A percentile compares a stretch with the other conserved stretches of the same genome.
Conservation (phyloP, 2,329 filamentous ascomycete genomes). For the Neurospora crassa region DNA sequence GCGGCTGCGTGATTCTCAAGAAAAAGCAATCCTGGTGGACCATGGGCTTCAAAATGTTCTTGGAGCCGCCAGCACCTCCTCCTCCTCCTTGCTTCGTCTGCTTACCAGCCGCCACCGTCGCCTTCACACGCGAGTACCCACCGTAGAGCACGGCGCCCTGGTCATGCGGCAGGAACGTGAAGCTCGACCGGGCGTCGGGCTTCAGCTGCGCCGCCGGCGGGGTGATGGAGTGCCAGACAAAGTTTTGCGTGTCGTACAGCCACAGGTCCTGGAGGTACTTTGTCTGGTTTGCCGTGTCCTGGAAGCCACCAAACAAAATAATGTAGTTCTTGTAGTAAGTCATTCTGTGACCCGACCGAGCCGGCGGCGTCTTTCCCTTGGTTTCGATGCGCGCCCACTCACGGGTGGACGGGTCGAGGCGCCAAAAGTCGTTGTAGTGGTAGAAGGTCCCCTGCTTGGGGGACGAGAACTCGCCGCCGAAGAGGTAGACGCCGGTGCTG, state of each 20-base stretch:
- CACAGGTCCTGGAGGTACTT: constrained; percentile 91
- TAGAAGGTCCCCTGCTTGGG: constrained; percentile 98
- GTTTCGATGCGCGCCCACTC: constrained; percentile 89
- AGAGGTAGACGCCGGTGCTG: constrained; percentile 75
- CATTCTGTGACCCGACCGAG: constrained; percentile 89
- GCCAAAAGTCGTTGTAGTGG: constrained; percentile 98
- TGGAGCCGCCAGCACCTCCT: constrained; percentile 41
- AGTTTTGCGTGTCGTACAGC: constrained; percentile 88
- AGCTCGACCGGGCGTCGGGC: constrained; percentile 84
- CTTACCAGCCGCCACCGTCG: constrained; percentile 50
- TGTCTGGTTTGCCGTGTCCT: constrained; percentile 90
- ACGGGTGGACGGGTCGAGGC: constrained; percentile 68
- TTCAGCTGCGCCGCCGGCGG: constrained; percentile 73
- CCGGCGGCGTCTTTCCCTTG: constrained; percentile 68
- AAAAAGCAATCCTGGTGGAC: constrained; percentile 96
- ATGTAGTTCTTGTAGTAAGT: constrained; percentile 95
- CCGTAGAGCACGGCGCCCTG: constrained; percentile 83
- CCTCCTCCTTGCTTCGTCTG: constrained; percentile 41
- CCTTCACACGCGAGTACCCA: constrained; percentile 87
- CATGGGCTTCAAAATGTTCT: constrained; percentile 73
- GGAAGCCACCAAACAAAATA: constrained; percentile 90
- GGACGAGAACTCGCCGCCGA: constrained; percentile 92
- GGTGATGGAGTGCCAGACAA: constrained; percentile 69
- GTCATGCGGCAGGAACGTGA: constrained; percentile 85
- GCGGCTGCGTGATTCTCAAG: constrained; percentile 66